Evolutionary conservation across 2,329 filamentous ascomycete genomes (phyloP), one percentile per base, ranked within the genome.

Genomic region (Alternaria metachromatica): DNA sequence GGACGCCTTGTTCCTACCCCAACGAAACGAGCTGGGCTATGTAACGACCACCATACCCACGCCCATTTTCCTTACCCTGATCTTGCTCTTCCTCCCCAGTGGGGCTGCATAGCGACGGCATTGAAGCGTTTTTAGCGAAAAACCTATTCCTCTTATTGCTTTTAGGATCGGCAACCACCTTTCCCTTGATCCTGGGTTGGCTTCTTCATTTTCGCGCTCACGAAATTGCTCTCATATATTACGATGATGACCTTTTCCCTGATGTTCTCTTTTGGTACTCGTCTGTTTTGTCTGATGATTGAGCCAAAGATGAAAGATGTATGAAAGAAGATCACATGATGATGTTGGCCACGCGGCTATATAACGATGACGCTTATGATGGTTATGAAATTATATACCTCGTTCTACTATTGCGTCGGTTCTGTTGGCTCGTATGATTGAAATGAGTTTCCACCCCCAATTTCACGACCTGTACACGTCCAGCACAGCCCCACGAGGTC

Each of bases 101-200:
- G 67, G 65, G 71, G 66, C 64, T 74, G 76, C 76, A 78, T 78
- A 78, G 76, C 75, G 75, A 78, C 64, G 70, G 73, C 70, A 73
- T 76, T 72, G 63, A 67, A 77, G 76, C 75, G 75, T 73, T 77
- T 77, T 72, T 62, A 75, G 74, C 75, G 75, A 74, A 26, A 41
- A 55, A 26, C 44, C 45, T 43, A 30, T 60, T 44, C 44, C 43
- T 59, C 50, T 49, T 33, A 21, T 33, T 44, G 49, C 28, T 30
- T 44, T 58, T 55, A 11, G 56, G 55, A 55, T 58, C 55, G 60
- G 55, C 21, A 46, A 21, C 8, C 30, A 53, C 18, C 21, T 63
- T 25, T 57, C 49, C 55, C 54, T 28, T 57, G 44, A 44, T 58
- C 46, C 41, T 56, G 54, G 54, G 54, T 33, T 33, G 43, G 43